Evolutionary conservation across 306 rosid species (phyloP).

Genomic region (Mucuna pruriens): DNA sequence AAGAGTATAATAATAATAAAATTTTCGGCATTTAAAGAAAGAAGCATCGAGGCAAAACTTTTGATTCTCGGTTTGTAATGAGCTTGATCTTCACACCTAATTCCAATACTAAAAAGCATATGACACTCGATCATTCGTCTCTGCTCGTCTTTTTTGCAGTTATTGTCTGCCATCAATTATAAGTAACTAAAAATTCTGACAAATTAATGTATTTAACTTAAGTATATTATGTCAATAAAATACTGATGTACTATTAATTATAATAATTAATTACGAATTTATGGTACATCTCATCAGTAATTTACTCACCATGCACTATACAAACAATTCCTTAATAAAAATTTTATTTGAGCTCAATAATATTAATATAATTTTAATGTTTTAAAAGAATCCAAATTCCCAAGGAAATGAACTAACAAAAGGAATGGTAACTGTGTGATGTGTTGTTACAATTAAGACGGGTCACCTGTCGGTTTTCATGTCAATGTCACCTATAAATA

Average conservation of each 20-base stretch:
- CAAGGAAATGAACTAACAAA: too few species aligned
- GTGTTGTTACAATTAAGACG: neutral
- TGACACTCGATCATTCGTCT: neutral
- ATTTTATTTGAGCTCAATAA: too few species aligned
- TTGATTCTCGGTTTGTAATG: too few species aligned
- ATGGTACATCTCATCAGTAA: neutral
- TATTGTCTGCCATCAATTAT: neutral
- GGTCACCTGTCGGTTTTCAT: neutral
- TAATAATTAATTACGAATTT: neutral
- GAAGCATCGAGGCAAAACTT: neutral
- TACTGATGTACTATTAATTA: too few species aligned
- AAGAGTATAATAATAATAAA: too few species aligned
- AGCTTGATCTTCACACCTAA: too few species aligned
- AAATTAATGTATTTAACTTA: neutral
- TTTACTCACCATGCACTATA: neutral
- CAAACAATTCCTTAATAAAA: too few species aligned
- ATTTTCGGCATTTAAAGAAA: neutral
- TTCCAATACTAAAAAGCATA: neutral
- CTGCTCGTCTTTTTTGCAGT: neutral
- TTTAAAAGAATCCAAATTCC: too few species aligned
- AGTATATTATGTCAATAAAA: neutral
- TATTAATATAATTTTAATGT: too few species aligned
- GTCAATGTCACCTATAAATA: neutral
- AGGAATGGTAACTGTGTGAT: neutral
- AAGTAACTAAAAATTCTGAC: neutral